A percentile compares a stretch with the other conserved stretches of the same genome.
Conservation (phyloP, 148 eudicot genomes). For the Rhododendron henanense region DNA sequence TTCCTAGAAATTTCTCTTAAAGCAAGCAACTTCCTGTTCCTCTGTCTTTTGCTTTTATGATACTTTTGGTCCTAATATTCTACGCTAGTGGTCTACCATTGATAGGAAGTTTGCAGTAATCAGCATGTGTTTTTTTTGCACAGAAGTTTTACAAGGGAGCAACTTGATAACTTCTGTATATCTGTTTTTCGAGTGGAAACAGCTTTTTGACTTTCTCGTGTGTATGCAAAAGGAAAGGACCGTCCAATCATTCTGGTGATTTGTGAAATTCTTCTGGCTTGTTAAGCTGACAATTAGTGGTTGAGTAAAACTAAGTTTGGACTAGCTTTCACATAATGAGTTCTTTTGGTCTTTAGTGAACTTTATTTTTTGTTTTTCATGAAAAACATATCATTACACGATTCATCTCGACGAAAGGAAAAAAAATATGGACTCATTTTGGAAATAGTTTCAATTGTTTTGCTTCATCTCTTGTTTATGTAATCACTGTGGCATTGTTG, state of each 20-base stretch:
- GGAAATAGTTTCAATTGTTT: neutral
- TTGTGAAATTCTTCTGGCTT: constrained; percentile 5
- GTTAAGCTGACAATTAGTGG: neutral
- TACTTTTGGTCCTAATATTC: neutral
- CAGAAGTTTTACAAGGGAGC: neutral
- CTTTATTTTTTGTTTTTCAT: neutral
- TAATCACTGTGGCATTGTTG: neutral
- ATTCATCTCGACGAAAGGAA: neutral
- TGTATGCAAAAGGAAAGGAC: neutral
- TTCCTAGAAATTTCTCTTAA: neutral
- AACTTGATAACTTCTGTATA: neutral
- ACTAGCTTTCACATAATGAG: neutral
- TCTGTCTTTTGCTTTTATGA: neutral
- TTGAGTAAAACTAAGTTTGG: neutral
- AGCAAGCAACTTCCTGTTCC: neutral
- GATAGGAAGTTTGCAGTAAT: neutral
- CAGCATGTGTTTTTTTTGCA: neutral
- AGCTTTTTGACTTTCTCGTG: neutral
- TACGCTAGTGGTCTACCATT: neutral
- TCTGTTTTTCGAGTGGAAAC: neutral
- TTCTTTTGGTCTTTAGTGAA: neutral
- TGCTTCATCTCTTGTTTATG: neutral
- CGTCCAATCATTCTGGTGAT: neutral
- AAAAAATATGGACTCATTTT: neutral
- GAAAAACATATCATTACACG: neutral